A percentile compares a stretch with the other conserved stretches of the same genome.
phyloP scores from a whole-genome alignment of 345 rosid genomes.

The Moringa oleifera region DNA sequence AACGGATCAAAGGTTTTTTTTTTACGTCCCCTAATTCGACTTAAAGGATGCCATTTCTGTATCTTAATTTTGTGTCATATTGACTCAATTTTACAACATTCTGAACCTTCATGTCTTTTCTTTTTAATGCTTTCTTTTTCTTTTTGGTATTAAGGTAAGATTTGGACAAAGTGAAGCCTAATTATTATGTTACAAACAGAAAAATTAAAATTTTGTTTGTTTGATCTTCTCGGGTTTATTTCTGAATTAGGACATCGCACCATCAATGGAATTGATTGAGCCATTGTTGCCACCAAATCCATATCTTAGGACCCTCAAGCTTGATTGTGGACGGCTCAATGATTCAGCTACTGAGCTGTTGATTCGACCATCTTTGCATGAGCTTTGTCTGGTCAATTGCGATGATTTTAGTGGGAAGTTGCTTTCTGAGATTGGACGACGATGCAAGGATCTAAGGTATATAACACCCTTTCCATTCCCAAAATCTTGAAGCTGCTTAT shows the following conservation, averaged over 20 bases:
- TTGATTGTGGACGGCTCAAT: constrained; percentile 67
- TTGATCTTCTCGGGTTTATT: constrained; percentile 1
- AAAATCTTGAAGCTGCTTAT: not conserved
- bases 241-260: constrained; percentile 44
- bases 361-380: constrained; percentile 54
- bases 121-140: not conserved
- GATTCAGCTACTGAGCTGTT: constrained; percentile 54
- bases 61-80: no score
- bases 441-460: constrained; percentile 68
- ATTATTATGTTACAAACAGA: not conserved
- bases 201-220: not conserved
- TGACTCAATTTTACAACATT: no score
- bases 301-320: constrained; percentile 59
- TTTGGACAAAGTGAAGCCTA: not conserved
- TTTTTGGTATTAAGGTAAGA: not conserved
- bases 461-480: not conserved
- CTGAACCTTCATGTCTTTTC: not conserved
- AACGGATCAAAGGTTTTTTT: not conserved
- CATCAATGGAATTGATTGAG: constrained; percentile 47
- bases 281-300: constrained; percentile 74
- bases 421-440: constrained; percentile 69
- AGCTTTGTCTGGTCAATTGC: constrained; percentile 70
- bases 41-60: no score
- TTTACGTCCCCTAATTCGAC: no score
- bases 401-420: constrained; percentile 67